These are phyloP conservation scores for Firmiana major DNA, from an alignment of 345 rosid genomes.

Conservation along the genomic window DNA sequence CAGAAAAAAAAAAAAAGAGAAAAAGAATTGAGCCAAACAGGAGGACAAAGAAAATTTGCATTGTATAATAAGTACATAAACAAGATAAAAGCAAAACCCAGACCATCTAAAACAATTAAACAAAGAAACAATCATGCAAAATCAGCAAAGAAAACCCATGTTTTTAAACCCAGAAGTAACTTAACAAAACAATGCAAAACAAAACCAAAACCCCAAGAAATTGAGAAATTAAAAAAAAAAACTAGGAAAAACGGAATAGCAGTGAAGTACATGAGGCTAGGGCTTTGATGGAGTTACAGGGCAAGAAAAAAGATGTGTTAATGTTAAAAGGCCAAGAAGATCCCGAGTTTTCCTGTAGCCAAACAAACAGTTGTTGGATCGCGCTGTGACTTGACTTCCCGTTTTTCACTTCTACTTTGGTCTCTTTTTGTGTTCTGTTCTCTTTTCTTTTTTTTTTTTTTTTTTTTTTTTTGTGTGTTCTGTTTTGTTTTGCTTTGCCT, in stretches of 20 bases:
- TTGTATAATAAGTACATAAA: neutral
- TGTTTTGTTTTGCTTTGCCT: neutral
- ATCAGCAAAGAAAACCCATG: neutral
- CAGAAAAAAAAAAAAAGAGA: no score
- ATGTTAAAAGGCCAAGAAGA: neutral
- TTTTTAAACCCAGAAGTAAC: neutral
- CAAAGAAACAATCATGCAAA: neutral
- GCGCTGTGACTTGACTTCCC: slow-evolving; percentile 1
- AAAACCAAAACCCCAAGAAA: neutral
- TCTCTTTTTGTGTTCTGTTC: neutral
- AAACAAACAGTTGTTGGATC: slow-evolving; percentile 5
- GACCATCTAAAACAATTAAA: neutral
- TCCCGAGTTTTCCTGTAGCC: neutral
- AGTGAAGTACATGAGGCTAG: slow-evolving; percentile 6
- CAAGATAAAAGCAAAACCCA: neutral
- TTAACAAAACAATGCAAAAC: neutral
- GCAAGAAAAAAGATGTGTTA: neutral
- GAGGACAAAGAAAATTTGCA: neutral
- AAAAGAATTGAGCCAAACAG: neutral
- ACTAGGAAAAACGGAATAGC: neutral
- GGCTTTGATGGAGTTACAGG: neutral
- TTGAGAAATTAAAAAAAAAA: neutral
- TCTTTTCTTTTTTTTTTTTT: no score
- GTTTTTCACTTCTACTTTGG: neutral
- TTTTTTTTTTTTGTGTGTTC: no score